Percentiles rank a stretch among this genome's conserved stretches.
Evolutionary conservation across 805 yeast genomes (phyloP).

Genomic region (Saccharomycopsis malanga): DNA sequence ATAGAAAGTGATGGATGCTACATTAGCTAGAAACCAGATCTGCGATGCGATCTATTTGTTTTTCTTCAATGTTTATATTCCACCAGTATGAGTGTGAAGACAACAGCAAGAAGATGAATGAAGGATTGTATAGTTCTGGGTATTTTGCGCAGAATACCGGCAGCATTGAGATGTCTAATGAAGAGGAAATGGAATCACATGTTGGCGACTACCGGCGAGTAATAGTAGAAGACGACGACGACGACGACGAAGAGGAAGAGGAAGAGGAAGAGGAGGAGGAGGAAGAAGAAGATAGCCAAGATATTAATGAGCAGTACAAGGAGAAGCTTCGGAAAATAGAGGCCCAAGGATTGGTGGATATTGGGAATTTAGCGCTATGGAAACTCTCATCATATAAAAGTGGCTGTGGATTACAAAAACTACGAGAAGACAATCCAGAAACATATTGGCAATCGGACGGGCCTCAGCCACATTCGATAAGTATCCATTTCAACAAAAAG

Average conservation of each 20-base stretch:
- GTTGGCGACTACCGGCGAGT: no score
- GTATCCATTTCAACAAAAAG: slow-evolving; percentile 70
- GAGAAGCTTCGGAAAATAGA: slow-evolving; percentile 43
- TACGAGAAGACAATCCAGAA: slow-evolving; percentile 65
- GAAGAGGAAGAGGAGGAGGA: slow-evolving; percentile 20
- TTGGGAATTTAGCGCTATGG: slow-evolving; percentile 82
- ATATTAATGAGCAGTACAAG: slow-evolving; percentile 8
- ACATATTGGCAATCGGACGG: slow-evolving; percentile 96
- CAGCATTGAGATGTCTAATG: no score
- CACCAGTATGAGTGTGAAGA: no score
- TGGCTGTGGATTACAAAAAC: slow-evolving; percentile 63
- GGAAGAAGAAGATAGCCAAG: slow-evolving; percentile 15
- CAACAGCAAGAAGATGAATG: no score
- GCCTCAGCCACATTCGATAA: slow-evolving; percentile 74
- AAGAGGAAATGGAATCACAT: no score
- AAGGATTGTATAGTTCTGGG: no score
- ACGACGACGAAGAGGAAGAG: slow-evolving; percentile 13
- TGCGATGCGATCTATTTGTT: no score
- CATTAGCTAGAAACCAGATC: no score
- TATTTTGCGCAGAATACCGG: no score
- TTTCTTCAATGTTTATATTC: no score
- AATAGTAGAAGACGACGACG: slow-evolving; percentile 1
- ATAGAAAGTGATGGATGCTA: no score
- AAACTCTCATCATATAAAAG: slow-evolving; percentile 67
- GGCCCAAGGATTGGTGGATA: slow-evolving; percentile 54